Evolutionary conservation across 306 rosid species (phyloP).

Genomic region (Trifolium pratense): DNA sequence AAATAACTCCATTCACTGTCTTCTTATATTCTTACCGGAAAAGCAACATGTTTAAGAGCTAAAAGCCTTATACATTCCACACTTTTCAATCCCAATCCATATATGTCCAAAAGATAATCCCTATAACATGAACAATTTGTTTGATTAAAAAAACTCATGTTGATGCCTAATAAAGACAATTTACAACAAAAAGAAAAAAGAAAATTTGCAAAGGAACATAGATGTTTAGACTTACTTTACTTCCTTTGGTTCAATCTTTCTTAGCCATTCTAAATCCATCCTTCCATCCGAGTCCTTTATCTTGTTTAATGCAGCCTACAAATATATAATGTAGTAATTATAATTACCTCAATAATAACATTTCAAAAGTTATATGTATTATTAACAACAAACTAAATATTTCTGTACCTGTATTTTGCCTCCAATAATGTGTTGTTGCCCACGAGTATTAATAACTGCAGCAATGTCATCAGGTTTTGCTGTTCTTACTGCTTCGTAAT

Average conservation of each 20-base stretch:
- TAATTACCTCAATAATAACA: conserved; percentile 8
- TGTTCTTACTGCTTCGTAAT: conserved; percentile 68
- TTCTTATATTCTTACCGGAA: conserved; percentile 57
- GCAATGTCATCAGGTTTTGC: conserved; percentile 52
- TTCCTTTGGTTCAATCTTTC: conserved; percentile 62
- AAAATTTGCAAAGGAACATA: neutral
- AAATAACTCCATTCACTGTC: neutral
- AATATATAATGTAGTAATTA: neutral
- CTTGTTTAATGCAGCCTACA: conserved; percentile 45
- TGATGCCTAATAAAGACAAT: neutral
- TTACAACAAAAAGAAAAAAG: neutral
- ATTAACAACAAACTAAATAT: neutral
- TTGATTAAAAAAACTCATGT: neutral
- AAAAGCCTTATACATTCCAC: conserved; percentile 80
- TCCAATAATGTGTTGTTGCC: conserved; percentile 59
- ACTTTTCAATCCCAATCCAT: conserved; percentile 80
- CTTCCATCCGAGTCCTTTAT: conserved; percentile 46
- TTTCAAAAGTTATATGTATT: neutral
- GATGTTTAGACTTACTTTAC: conserved; percentile 46
- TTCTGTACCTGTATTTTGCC: conserved; percentile 55
- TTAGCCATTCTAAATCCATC: conserved; percentile 74
- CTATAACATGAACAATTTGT: conserved; percentile 39
- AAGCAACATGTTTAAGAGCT: conserved; percentile 62
- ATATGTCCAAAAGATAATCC: conserved; percentile 52
- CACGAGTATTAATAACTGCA: conserved; percentile 56